phyloP scores from a whole-genome alignment of 345 rosid genomes.

The Corchorus olitorius region DNA sequence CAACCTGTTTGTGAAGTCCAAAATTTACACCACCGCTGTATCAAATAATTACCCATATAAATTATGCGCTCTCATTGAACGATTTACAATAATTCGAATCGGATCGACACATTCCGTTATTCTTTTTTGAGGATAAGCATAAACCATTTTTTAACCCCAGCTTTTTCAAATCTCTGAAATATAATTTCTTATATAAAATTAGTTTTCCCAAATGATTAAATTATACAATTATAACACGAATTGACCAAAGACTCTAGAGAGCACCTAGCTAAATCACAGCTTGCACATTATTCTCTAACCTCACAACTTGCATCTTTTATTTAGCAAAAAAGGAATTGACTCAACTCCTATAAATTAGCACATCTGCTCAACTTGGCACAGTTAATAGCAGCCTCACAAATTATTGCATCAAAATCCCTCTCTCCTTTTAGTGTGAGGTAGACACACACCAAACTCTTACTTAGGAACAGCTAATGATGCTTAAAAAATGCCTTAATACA shows the following conservation, averaged over 20 bases:
- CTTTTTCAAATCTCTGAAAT: background rate
- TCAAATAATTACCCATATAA: too few species aligned
- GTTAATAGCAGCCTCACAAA: conserved; percentile 13
- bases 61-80: too few species aligned
- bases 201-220: background rate
- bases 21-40: too few species aligned
- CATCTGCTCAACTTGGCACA: conserved; percentile 6
- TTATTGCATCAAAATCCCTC: background rate
- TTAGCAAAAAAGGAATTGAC: conserved; percentile 14
- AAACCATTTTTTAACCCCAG: background rate
- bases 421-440: background rate
- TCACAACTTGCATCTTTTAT: conserved; percentile 18
- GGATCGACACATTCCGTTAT: too few species aligned
- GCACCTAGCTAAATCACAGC: conserved; percentile 9
- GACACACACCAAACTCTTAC: conserved; percentile 26
- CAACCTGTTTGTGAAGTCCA: too few species aligned
- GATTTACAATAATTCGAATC: too few species aligned
- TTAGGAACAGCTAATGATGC: conserved; percentile 20
- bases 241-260: background rate
- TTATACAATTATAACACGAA: background rate
- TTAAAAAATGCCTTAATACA: conserved; percentile 2
- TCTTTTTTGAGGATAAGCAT: too few species aligned
- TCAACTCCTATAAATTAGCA: conserved; percentile 12
- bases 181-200: background rate
- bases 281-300: conserved; percentile 9